phyloP scores from a whole-genome alignment of 2,329 filamentous ascomycete species.

The Hymenoscyphus infarciens region DNA sequence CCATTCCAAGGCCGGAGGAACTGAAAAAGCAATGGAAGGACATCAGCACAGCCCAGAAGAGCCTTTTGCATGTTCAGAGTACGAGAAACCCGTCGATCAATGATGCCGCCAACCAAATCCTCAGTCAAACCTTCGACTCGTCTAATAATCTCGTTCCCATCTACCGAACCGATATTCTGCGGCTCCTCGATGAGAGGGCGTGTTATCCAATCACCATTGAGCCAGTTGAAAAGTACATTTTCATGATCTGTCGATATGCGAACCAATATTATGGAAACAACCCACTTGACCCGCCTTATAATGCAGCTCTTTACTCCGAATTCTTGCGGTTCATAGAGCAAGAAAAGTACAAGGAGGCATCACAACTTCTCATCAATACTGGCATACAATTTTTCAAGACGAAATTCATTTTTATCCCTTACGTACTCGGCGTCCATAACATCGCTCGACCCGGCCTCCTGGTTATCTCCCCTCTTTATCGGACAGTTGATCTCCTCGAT shows the following conservation, averaged over 20 bases:
- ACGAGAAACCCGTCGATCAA: not conserved
- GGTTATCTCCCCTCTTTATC: not conserved
- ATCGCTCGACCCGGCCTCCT: not conserved
- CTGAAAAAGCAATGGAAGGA: slow-evolving; percentile 5
- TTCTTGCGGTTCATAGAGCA: not conserved
- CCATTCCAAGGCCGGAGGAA: not conserved
- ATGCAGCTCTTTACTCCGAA: not conserved
- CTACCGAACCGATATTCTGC: slow-evolving; percentile 1
- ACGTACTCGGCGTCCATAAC: not conserved
- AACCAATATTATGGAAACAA: not conserved
- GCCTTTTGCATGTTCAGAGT: not conserved
- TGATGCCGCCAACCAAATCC: not conserved
- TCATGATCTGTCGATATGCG: slow-evolving; percentile 1
- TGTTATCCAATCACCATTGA: not conserved
- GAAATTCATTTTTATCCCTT: slow-evolving; percentile 3
- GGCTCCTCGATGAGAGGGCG: not conserved
- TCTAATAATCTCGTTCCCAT: not conserved
- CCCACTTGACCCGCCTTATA: not conserved
- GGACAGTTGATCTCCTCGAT: not conserved
- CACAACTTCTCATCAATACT: not conserved
- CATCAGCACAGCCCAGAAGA: slow-evolving; percentile 3
- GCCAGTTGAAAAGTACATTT: slow-evolving; percentile 2
- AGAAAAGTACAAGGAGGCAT: not conserved
- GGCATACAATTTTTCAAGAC: not conserved
- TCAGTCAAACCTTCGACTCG: slow-evolving; percentile 1